Percentiles rank a stretch among this genome's conserved stretches.
Evolutionary conservation across 805 yeast species (phyloP).

Genomic region (Kazachstania taianensis): DNA sequence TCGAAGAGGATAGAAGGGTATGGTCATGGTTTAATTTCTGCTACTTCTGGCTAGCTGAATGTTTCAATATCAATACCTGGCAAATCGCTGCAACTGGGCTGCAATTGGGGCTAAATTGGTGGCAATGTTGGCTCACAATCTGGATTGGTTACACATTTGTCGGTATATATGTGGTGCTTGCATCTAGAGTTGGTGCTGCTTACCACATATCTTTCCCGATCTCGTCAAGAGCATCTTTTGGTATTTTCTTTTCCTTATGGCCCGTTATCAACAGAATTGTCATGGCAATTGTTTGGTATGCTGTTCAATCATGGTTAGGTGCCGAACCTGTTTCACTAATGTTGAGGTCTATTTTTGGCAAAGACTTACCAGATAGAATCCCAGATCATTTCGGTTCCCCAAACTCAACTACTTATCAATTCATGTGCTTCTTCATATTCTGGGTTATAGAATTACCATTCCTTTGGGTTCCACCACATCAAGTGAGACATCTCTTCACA

Average conservation of each 20-base stretch:
- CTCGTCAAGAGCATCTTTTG: slow-evolving; percentile 71
- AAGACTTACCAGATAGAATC: slow-evolving; percentile 49
- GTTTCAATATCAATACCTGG: slow-evolving; percentile 87
- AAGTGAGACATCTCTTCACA: slow-evolving; percentile 74
- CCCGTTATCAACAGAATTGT: slow-evolving; percentile 82
- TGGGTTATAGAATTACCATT: slow-evolving; percentile 76
- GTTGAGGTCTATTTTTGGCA: slow-evolving; percentile 69
- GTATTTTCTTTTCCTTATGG: slow-evolving; percentile 82
- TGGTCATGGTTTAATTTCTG: slow-evolving; percentile 83
- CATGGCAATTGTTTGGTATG: slow-evolving; percentile 83
- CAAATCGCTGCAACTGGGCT: slow-evolving; percentile 87
- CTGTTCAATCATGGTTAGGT: slow-evolving; percentile 78
- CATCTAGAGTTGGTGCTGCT: slow-evolving; percentile 71
- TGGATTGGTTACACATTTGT: slow-evolving; percentile 76
- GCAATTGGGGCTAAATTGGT: slow-evolving; percentile 72
- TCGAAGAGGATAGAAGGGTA: slow-evolving; percentile 58
- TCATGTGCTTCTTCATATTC: slow-evolving; percentile 69
- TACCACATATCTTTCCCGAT: slow-evolving; percentile 86
- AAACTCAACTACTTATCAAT: slow-evolving; percentile 59
- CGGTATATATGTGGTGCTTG: slow-evolving; percentile 55
- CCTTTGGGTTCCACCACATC: slow-evolving; percentile 75
- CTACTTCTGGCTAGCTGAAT: slow-evolving; percentile 80
- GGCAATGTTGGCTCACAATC: slow-evolving; percentile 85
- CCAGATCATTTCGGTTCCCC: slow-evolving; percentile 50
- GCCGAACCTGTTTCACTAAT: slow-evolving; percentile 76